These are phyloP conservation scores for Aureobasidium sp. DNA, from an alignment of 2,329 filamentous ascomycete species.

Conservation along the genomic window DNA sequence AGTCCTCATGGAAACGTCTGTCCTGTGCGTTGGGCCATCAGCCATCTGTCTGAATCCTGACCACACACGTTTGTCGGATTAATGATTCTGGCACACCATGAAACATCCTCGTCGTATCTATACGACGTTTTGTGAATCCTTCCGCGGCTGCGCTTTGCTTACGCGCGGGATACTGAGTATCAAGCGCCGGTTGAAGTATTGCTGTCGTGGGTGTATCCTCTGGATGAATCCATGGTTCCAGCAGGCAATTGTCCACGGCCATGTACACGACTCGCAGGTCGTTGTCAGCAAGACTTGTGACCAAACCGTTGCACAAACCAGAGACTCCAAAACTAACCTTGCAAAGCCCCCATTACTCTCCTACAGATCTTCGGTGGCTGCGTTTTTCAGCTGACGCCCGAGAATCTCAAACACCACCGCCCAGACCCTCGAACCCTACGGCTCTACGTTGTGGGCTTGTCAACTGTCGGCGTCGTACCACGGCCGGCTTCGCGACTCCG, in stretches of 20 bases:
- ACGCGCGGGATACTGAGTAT: neutral
- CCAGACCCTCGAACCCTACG: neutral
- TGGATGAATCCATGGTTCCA: neutral
- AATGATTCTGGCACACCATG: neutral
- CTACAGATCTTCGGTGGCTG: neutral
- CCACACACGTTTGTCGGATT: neutral
- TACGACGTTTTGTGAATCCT: neutral
- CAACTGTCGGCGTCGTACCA: neutral
- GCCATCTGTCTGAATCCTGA: neutral
- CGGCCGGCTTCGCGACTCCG: neutral
- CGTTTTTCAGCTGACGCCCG: neutral
- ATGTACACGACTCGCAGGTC: neutral
- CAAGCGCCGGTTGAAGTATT: neutral
- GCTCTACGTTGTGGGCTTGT: neutral
- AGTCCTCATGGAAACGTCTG: neutral
- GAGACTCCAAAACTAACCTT: neutral
- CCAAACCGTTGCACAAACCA: neutral
- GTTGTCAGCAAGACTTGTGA: slow-evolving; percentile 2
- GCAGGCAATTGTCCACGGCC: neutral
- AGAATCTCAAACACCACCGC: neutral
- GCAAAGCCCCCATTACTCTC: neutral
- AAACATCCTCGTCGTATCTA: neutral
- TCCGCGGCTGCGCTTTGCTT: neutral
- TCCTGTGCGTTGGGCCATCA: neutral
- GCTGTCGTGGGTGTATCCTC: neutral